These are phyloP conservation scores for Lipomyces anomalus DNA, from an alignment of 805 yeast genomes.

Conservation along the genomic window DNA sequence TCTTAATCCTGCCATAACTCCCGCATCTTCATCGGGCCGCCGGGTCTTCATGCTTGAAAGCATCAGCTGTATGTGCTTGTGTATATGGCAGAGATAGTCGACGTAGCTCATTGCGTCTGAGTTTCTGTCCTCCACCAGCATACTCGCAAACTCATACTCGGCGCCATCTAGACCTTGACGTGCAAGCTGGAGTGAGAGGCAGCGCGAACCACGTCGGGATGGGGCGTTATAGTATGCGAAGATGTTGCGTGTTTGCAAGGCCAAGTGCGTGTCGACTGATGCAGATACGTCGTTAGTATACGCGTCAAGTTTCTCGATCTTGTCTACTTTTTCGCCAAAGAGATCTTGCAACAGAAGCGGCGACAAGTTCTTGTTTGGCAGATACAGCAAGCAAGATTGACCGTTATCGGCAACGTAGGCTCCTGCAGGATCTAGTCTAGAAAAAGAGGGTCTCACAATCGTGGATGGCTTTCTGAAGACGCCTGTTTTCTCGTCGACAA, in stretches of 20 bases:
- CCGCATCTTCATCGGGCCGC: too few relatives aligned
- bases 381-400: slow-evolving; percentile 49
- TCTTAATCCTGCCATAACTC: too few relatives aligned
- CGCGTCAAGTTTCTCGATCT: slow-evolving; percentile 44
- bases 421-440: slow-evolving; percentile 54
- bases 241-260: slow-evolving; percentile 59
- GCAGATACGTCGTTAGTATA: slow-evolving; percentile 58
- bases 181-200: slow-evolving; percentile 51
- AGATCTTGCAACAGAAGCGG: slow-evolving; percentile 65
- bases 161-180: slow-evolving; percentile 61
- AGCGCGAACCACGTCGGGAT: slow-evolving; percentile 37
- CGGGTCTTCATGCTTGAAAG: too few relatives aligned
- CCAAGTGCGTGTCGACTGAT: slow-evolving; percentile 62
- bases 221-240: slow-evolving; percentile 49
- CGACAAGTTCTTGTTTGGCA: slow-evolving; percentile 65
- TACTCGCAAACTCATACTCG: slow-evolving; percentile 49
- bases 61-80: slow-evolving; percentile 41
- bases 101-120: slow-evolving; percentile 52
- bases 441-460: slow-evolving; percentile 41
- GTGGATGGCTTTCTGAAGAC: slow-evolving; percentile 47
- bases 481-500: slow-evolving; percentile 32
- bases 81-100: slow-evolving; percentile 65
- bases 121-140: slow-evolving; percentile 68
- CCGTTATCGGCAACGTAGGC: slow-evolving; percentile 77
- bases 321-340: slow-evolving; percentile 51